Conservation (phyloP, 257 asterid species). For the Penstemon barbatus region DNA sequence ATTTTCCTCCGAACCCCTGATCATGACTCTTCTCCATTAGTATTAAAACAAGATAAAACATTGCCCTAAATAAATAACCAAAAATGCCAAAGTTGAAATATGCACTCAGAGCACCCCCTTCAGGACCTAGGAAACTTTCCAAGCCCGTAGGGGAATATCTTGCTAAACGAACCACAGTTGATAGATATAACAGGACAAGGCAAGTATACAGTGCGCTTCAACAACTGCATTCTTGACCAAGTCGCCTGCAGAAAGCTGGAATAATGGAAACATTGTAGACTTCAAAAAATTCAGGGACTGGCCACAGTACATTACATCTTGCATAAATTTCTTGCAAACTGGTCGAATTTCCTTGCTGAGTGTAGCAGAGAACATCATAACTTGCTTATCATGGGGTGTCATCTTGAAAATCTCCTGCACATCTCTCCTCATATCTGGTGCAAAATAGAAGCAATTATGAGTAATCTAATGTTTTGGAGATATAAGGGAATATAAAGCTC, state of each 20-base stretch:
- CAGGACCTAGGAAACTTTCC: slow-evolving; percentile 21
- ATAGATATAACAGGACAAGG: slow-evolving; percentile 38
- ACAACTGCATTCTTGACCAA: slow-evolving; percentile 50
- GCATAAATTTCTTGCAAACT: slow-evolving; percentile 86
- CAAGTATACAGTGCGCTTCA: slow-evolving; percentile 45
- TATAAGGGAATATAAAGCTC: slow-evolving; percentile 5
- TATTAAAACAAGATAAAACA: not conserved
- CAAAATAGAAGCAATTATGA: slow-evolving; percentile 14
- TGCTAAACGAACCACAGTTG: slow-evolving; percentile 31
- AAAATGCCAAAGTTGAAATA: slow-evolving; percentile 17
- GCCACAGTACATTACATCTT: slow-evolving; percentile 68
- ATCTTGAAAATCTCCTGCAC: slow-evolving; percentile 90
- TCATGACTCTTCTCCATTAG: slow-evolving; percentile 15
- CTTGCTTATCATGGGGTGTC: slow-evolving; percentile 93
- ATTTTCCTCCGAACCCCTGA: slow-evolving; percentile 22
- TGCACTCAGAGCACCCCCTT: slow-evolving; percentile 8
- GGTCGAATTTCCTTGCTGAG: slow-evolving; percentile 90
- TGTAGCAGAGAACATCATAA: slow-evolving; percentile 91
- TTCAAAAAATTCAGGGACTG: slow-evolving; percentile 45
- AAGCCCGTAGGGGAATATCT: slow-evolving; percentile 17
- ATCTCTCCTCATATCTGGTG: slow-evolving; percentile 89
- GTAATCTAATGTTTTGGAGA: not conserved
- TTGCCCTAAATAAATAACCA: slow-evolving; percentile 7
- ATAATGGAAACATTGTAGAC: slow-evolving; percentile 54
- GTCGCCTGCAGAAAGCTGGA: slow-evolving; percentile 54